Conservation (phyloP, 1,284 basidiomycete genomes). For the Ceratobasidium sp. region DNA sequence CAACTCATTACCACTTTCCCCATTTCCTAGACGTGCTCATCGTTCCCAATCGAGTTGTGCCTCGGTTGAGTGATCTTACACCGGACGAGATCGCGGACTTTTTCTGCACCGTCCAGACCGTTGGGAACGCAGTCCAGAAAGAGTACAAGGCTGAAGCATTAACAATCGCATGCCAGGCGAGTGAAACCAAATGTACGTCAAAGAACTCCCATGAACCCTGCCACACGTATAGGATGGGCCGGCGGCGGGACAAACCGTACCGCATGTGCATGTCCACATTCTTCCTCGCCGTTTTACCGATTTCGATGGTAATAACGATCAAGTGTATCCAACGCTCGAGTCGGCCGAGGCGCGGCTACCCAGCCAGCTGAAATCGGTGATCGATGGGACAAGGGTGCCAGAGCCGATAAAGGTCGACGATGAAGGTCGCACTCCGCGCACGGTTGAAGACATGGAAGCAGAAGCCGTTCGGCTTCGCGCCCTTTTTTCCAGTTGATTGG, state of each 20-base stretch:
- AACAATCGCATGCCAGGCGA: slow-evolving; percentile 83
- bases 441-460: slow-evolving; percentile 73
- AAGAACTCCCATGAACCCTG: neutral
- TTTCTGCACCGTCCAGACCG: slow-evolving; percentile 76
- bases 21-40: slow-evolving; percentile 80
- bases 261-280: slow-evolving; percentile 91
- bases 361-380: slow-evolving; percentile 35
- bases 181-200: slow-evolving; percentile 33
- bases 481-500: slow-evolving; percentile 53
- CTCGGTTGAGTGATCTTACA: slow-evolving; percentile 75
- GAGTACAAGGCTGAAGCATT: slow-evolving; percentile 77
- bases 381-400: slow-evolving; percentile 38
- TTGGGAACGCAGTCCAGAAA: slow-evolving; percentile 70
- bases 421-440: slow-evolving; percentile 69
- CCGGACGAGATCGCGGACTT: slow-evolving; percentile 76
- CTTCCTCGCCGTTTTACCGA: slow-evolving; percentile 72
- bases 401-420: slow-evolving; percentile 61
- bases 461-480: slow-evolving; percentile 71
- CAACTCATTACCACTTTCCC: neutral
- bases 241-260: slow-evolving; percentile 84
- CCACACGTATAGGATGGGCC: slow-evolving; percentile 75
- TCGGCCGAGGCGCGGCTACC: slow-evolving; percentile 59
- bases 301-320: slow-evolving; percentile 69
- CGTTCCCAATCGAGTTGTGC: slow-evolving; percentile 76
- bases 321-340: slow-evolving; percentile 80